Percentiles rank a stretch among this genome's conserved stretches.
These are phyloP conservation scores for Iris macrosiphon DNA, from an alignment of 106 monocot species.

Conservation along the genomic window DNA sequence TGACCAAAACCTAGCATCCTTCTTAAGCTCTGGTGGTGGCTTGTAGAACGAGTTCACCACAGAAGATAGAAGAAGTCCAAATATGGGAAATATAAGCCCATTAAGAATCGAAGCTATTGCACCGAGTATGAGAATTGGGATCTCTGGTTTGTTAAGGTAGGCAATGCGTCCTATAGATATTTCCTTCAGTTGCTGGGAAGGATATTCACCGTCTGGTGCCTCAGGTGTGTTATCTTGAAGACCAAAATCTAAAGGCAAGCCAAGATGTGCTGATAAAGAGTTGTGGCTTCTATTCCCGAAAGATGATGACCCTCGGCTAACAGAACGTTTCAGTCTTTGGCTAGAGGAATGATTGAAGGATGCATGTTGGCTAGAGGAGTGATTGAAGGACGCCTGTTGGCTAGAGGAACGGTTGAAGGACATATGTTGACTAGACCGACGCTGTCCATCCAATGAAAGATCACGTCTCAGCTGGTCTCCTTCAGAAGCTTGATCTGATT, in stretches of 20 bases:
- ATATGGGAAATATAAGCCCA: slow-evolving; percentile 36
- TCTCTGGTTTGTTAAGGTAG: slow-evolving; percentile 53
- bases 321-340: slow-evolving; percentile 22
- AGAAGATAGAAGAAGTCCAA: slow-evolving; percentile 33
- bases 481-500: slow-evolving; percentile 4
- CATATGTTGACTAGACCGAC: slow-evolving; percentile 11
- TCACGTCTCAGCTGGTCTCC: too few species aligned
- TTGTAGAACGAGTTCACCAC: slow-evolving; percentile 39
- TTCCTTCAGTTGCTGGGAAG: slow-evolving; percentile 9
- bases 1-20: slow-evolving; percentile 40
- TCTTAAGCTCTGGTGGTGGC: slow-evolving; percentile 41
- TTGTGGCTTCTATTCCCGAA: slow-evolving; percentile 18
- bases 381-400: slow-evolving; percentile 17
- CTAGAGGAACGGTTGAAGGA: slow-evolving; percentile 13
- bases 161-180: slow-evolving; percentile 43
- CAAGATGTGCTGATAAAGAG: slow-evolving; percentile 23
- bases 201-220: not conserved
- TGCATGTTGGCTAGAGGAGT: slow-evolving; percentile 15
- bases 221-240: slow-evolving; percentile 13
- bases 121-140: slow-evolving; percentile 36
- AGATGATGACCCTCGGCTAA: slow-evolving; percentile 35
- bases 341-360: too few species aligned
- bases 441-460: not conserved
- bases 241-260: slow-evolving; percentile 26
- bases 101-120: slow-evolving; percentile 31